phyloP scores from a whole-genome alignment of 2,329 filamentous ascomycete species.

The Xylariaceae sp. region DNA sequence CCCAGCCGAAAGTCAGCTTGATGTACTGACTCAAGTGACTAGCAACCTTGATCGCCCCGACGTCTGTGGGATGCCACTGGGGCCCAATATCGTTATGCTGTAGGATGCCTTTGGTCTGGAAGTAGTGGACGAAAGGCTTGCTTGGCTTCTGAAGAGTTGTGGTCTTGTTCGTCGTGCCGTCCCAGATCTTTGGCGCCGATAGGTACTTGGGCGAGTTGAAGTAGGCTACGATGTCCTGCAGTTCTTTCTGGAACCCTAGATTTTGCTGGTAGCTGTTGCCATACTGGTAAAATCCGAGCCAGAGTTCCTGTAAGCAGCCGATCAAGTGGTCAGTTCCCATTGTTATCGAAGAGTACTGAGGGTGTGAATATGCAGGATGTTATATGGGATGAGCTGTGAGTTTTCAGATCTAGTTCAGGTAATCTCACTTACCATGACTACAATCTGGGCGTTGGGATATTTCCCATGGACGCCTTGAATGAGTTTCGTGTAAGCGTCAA shows the following conservation, averaged over 20 bases:
- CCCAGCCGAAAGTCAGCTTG: slow-evolving; percentile 62
- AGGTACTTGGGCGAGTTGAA: slow-evolving; percentile 57
- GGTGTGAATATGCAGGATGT: too few species aligned
- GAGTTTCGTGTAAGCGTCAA: slow-evolving; percentile 52
- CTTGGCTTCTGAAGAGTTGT: slow-evolving; percentile 40
- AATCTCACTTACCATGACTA: slow-evolving; percentile 48
- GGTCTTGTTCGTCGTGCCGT: slow-evolving; percentile 49
- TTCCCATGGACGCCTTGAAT: slow-evolving; percentile 55
- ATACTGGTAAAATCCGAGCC: slow-evolving; percentile 58
- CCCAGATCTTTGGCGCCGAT: slow-evolving; percentile 47
- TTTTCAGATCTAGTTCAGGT: neutral
- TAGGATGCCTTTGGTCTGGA: slow-evolving; percentile 66
- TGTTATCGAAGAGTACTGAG: neutral
- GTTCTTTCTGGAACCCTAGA: slow-evolving; percentile 56
- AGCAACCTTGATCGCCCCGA: slow-evolving; percentile 66
- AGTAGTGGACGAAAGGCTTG: slow-evolving; percentile 62
- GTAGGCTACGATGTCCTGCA: slow-evolving; percentile 57
- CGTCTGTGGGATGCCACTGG: slow-evolving; percentile 65
- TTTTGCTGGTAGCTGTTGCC: slow-evolving; percentile 58
- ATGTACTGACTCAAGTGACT: slow-evolving; percentile 66
- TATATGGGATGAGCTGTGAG: neutral
- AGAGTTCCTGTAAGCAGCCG: slow-evolving; percentile 38
- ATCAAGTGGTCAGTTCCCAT: neutral
- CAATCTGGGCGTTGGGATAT: slow-evolving; percentile 53
- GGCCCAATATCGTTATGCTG: slow-evolving; percentile 68